phyloP scores from a whole-genome alignment of 352 stramenopile genomes.

The Thraustochytrium sp. region DNA sequence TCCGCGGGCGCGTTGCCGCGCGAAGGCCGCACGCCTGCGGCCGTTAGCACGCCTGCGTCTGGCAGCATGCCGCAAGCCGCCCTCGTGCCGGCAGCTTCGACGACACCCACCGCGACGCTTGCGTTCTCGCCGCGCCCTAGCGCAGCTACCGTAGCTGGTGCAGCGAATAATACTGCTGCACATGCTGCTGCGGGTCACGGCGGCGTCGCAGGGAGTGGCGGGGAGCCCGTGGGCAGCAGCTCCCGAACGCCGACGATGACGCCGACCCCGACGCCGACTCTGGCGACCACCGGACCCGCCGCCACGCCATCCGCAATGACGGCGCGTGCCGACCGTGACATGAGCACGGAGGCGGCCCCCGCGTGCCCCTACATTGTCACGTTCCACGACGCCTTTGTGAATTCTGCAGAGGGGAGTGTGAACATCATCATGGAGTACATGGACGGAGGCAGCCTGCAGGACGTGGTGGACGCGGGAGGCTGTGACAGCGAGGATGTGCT shows the following conservation, averaged over 20 bases:
- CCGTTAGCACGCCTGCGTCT: too few relatives aligned
- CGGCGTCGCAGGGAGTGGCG: too few relatives aligned
- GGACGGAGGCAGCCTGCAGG: constrained; percentile 77
- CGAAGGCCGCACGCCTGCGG: background rate
- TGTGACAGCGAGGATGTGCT: constrained; percentile 70
- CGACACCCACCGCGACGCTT: too few relatives aligned
- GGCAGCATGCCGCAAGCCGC: too few relatives aligned
- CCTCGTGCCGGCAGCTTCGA: background rate
- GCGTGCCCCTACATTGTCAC: constrained; percentile 68
- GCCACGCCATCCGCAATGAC: background rate
- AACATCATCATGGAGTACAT: constrained; percentile 86
- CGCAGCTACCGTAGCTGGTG: too few relatives aligned
- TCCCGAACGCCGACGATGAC: background rate
- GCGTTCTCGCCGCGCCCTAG: too few relatives aligned
- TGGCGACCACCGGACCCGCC: background rate
- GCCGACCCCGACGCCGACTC: too few relatives aligned
- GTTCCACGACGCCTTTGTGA: constrained; percentile 78
- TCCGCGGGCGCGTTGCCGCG: background rate
- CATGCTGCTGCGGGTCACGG: too few relatives aligned
- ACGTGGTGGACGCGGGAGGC: constrained; percentile 71
- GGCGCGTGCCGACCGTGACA: too few relatives aligned
- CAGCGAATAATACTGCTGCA: background rate
- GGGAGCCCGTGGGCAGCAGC: too few relatives aligned
- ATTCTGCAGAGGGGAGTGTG: constrained; percentile 63
- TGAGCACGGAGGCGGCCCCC: background rate